Conservation (phyloP, 345 rosid species). For the Brassica rapa region DNA sequence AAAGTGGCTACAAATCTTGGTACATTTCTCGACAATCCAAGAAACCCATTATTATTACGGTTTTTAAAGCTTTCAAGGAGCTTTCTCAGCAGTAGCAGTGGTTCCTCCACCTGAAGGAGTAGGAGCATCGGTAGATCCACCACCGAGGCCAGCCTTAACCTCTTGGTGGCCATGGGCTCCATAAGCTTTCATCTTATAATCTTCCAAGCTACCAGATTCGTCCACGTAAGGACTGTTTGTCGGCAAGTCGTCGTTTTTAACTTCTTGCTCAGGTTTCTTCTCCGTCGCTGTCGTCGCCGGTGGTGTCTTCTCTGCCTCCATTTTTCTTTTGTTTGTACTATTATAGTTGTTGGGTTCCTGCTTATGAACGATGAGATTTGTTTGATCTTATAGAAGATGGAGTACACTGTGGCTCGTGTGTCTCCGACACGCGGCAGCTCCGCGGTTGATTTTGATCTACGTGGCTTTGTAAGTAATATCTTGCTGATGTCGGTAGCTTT, state of each 20-base stretch:
- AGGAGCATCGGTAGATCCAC: conserved; percentile 74
- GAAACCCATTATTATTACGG: neutral
- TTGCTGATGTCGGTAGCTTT: conserved; percentile 2
- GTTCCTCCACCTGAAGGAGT: conserved; percentile 54
- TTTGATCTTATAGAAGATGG: conserved; percentile 18
- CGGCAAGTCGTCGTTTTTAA: conserved; percentile 21
- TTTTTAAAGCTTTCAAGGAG: neutral
- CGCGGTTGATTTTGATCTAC: conserved; percentile 28
- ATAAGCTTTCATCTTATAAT: conserved; percentile 49
- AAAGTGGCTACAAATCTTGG: neutral
- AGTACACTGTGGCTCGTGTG: neutral
- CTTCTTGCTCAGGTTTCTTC: conserved; percentile 13
- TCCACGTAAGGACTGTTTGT: conserved; percentile 39
- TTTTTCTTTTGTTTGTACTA: neutral
- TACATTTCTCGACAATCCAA: conserved; percentile 7
- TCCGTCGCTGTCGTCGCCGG: conserved; percentile 14
- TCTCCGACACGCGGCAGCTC: conserved; percentile 28
- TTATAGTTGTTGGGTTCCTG: neutral
- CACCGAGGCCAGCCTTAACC: conserved; percentile 58
- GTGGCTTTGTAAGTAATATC: conserved; percentile 4
- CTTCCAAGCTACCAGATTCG: conserved; percentile 28
- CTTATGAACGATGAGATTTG: neutral
- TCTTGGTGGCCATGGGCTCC: conserved; percentile 62
- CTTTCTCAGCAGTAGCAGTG: conserved; percentile 5
- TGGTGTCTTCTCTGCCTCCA: conserved; percentile 32